A percentile compares a stretch with the other conserved stretches of the same genome.
Evolutionary conservation across 805 yeast genomes (phyloP).

Genomic region (Sugiyamaella lignohabitans): DNA sequence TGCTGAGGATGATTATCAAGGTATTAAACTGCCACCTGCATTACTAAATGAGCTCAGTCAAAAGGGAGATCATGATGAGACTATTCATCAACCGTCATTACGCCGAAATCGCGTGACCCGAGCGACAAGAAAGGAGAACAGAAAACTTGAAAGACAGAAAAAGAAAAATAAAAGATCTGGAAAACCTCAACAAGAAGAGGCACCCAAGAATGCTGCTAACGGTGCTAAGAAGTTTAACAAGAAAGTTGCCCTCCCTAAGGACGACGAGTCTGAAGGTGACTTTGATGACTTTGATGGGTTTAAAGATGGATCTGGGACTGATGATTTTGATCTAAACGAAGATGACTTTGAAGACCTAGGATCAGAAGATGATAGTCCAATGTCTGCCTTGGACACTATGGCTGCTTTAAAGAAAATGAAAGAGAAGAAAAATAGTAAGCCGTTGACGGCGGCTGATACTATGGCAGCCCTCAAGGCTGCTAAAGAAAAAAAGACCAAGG

Average conservation of each 20-base stretch:
- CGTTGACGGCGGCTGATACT: conserved; percentile 30
- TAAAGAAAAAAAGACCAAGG: conserved; percentile 29
- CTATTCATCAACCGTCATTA: conserved; percentile 20
- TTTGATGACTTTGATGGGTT: conserved; percentile 24
- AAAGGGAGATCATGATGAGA: conserved; percentile 1
- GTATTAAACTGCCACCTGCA: conserved; percentile 12
- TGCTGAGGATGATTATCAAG: conserved; percentile 9
- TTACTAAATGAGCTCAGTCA: conserved; percentile 14
- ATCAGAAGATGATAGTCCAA: not conserved
- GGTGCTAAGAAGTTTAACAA: conserved; percentile 5
- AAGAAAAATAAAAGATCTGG: conserved; percentile 10
- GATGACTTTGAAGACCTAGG: not conserved
- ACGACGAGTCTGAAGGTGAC: conserved; percentile 20
- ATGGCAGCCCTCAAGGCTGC: conserved; percentile 39
- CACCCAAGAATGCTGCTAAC: conserved; percentile 4
- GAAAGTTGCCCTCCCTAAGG: not conserved
- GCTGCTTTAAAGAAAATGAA: conserved; percentile 29
- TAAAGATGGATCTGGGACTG: conserved; percentile 14
- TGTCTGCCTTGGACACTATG: conserved; percentile 20
- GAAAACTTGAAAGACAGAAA: conserved; percentile 10
- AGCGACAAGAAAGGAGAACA: conserved; percentile 32
- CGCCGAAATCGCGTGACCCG: conserved; percentile 33
- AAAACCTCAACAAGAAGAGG: conserved; percentile 2
- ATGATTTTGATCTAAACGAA: not conserved
- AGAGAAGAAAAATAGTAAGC: conserved; percentile 14